Evolutionary conservation across 2,329 filamentous ascomycete genomes (phyloP), one percentile per base, ranked within the genome.

Genomic region (Colletotrichum lupini): DNA sequence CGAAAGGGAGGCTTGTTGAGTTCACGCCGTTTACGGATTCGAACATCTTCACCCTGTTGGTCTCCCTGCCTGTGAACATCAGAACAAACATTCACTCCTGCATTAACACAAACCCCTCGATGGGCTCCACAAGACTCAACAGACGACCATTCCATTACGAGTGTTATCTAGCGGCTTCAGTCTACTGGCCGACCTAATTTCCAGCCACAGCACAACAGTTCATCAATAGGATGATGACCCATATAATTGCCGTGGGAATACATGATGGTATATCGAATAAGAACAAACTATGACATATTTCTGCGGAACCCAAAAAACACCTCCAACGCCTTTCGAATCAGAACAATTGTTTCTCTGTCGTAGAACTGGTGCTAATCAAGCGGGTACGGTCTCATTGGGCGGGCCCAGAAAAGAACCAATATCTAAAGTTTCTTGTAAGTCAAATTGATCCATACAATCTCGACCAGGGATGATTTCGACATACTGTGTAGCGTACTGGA

Each of bases 401-500:
- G 5, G 61, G n/a, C 5, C 68, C 74, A 9, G 66, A 78, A 42
- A 76, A 81, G 76, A 85, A 85, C 83, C 83, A 85, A 75, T 85
- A 84, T 70, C 82, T 84, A 60, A 42, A 8, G 4, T 4, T 49
- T 24, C 3, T 30, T 30, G 75, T 75, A 28, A 76, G 74, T 49
- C 67, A 68, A 64, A 66, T 4, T 53, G 42, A 55, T 53, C 59
- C 4, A 66, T 73, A 66, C 22, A 52, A 9, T 49, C 26, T 37
- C 87, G 14, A 42, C 16, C 3, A 7, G 14, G 37, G 16, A 19
- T 42, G 37, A 19, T 42, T 42, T 8, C 14, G 14, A 92, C 92
- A 89, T 94, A 98, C 88, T 95, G 90, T 55, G 95, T 92, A 37
- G 94, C 88, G 83, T 98, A 98, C 79, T 95, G 87, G 16, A 98